These are phyloP conservation scores for Aspergillus sp. DNA, from an alignment of 2,329 filamentous ascomycete genomes.

Conservation along the genomic window DNA sequence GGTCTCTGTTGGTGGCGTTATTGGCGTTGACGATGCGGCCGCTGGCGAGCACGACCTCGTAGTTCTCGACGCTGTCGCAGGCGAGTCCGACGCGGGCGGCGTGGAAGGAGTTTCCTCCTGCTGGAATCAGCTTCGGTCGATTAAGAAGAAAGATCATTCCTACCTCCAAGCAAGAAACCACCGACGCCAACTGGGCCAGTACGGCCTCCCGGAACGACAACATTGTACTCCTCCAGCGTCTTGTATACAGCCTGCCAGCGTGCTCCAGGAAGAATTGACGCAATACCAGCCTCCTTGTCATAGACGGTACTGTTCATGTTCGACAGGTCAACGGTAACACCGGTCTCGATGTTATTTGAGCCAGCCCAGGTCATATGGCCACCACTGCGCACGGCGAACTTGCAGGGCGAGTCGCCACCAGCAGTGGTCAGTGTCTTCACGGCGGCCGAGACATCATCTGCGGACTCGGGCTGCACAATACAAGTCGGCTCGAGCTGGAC, in stretches of 20 bases:
- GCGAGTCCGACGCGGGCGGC: slow-evolving; percentile 50
- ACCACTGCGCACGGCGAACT: slow-evolving; percentile 41
- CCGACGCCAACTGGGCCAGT: slow-evolving; percentile 23
- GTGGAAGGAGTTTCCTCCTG: slow-evolving; percentile 52
- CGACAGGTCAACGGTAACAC: slow-evolving; percentile 45
- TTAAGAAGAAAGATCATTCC: not conserved
- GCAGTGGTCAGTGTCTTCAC: slow-evolving; percentile 17
- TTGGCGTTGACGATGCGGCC: slow-evolving; percentile 51
- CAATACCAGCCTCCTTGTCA: slow-evolving; percentile 11
- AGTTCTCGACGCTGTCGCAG: slow-evolving; percentile 51
- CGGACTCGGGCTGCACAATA: slow-evolving; percentile 24
- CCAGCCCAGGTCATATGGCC: slow-evolving; percentile 45
- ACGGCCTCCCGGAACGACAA: slow-evolving; percentile 23
- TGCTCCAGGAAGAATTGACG: slow-evolving; percentile 19
- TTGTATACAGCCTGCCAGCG: slow-evolving; percentile 23
- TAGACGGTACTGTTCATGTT: slow-evolving; percentile 22
- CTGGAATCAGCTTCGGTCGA: not conserved
- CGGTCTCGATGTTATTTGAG: slow-evolving; percentile 41
- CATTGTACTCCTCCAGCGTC: slow-evolving; percentile 12
- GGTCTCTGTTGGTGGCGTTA: slow-evolving; percentile 44
- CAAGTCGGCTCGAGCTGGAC: slow-evolving; percentile 23
- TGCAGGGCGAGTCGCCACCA: slow-evolving; percentile 8
- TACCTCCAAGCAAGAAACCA: slow-evolving; percentile 24
- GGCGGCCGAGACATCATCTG: slow-evolving; percentile 22
- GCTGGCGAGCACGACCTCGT: slow-evolving; percentile 54